Evolutionary conservation across 306 rosid species (phyloP), one percentile per base, ranked within the genome.

Genomic region (Medicago arabica): DNA sequence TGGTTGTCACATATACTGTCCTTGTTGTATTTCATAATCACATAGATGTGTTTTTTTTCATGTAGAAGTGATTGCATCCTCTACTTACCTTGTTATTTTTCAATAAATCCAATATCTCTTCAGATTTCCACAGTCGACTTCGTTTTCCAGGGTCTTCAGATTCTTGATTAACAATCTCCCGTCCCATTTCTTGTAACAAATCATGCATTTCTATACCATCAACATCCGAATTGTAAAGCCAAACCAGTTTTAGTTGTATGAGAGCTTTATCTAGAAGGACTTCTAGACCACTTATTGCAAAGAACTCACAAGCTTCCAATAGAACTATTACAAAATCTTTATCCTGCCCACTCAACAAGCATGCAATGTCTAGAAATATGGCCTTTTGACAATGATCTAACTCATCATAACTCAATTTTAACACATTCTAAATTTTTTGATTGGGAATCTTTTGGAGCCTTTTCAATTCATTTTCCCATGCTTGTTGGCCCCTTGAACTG

Each of bases 181-280:
- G 13, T 47, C 17, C 53, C 16, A 47, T 47, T 47, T 47, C 53
- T 47, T 13, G 4, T 47, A 47, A 47, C 16, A 47, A 47, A 47
- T 13, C 16, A 47, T 47, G n/a, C n/a, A n/a, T n/a, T n/a, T n/a
- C n/a, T n/a, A n/a, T n/a, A n/a, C n/a, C n/a, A n/a, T n/a, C n/a
- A n/a, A n/a, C n/a, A n/a, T n/a, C n/a, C n/a, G n/a, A n/a, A n/a
- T n/a, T n/a, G 44, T 12, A 0, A 40, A 8, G 9, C 9, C 9
- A 2, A 1, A 1, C 2, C 7, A n/a, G n/a, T n/a, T n/a, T n/a
- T 8, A 8, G 28, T 4, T 3, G n/a, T 21, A 75, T 15, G 16
- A 75, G 80, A 8, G 53, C 46, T 9, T 55, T 84, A 1, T 74
- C 49, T 6, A 17, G 0, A 5, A 82, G 76, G 11, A 3, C 46